Percentiles rank a stretch among this genome's conserved stretches.
These are phyloP conservation scores for Rhodotorula sp. DNA, from an alignment of 1,284 basidiomycete species.

Conservation along the genomic window DNA sequence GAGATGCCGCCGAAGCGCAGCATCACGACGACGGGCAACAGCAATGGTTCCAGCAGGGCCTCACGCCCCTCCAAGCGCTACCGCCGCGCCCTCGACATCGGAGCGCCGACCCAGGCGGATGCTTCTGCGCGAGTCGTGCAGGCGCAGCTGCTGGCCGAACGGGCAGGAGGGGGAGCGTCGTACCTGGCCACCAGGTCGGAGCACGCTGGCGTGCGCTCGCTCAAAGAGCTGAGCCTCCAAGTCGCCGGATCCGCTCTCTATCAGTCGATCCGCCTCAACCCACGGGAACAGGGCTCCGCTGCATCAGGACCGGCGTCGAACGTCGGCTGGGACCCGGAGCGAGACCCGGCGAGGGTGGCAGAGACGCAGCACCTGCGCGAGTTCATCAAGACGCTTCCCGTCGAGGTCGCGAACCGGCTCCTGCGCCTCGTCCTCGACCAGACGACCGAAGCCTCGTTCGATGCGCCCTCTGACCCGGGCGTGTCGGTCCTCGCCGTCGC, in stretches of 20 bases:
- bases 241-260: slow-evolving; percentile 23
- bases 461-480: slow-evolving; percentile 22
- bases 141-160: slow-evolving; percentile 21
- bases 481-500: slow-evolving; percentile 29
- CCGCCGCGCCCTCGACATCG: slow-evolving; percentile 6
- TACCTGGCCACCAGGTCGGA: slow-evolving; percentile 17
- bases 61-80: slow-evolving; percentile 18
- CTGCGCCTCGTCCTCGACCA: slow-evolving; percentile 23
- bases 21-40: not conserved
- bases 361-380: slow-evolving; percentile 14
- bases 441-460: not conserved
- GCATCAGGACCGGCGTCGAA: not conserved
- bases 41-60: not conserved
- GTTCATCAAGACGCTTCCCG: slow-evolving; percentile 18
- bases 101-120: slow-evolving; percentile 10
- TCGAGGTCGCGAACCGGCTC: slow-evolving; percentile 24
- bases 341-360: slow-evolving; percentile 1
- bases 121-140: slow-evolving; percentile 20
- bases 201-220: not conserved
- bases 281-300: not conserved
- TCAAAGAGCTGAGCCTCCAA: slow-evolving; percentile 16
- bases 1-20: slow-evolving; percentile 21
- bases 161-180: slow-evolving; percentile 23
- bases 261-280: slow-evolving; percentile 11
- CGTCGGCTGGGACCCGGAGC: slow-evolving; percentile 33